Percentiles rank a stretch among this genome's conserved stretches.
Conservation (phyloP, 2,329 filamentous ascomycete genomes). For the Aspergillus spinulosporus region DNA sequence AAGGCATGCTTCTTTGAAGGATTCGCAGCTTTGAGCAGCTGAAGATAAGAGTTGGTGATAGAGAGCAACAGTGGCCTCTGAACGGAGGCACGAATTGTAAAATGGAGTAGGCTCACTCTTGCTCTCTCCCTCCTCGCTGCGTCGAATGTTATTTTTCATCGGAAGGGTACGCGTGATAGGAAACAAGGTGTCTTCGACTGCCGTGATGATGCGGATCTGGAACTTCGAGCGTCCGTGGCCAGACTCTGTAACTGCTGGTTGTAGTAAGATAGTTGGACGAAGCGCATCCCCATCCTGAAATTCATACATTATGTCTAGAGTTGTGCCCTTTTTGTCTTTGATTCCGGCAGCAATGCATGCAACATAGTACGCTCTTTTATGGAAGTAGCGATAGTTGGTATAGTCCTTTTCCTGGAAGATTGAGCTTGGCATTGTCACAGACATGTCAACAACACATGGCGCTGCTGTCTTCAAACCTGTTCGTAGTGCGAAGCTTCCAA, state of each 20-base stretch:
- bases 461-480: slow-evolving; percentile 65
- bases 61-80: slow-evolving; percentile 69
- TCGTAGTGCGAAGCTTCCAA: slow-evolving; percentile 80
- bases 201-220: slow-evolving; percentile 74
- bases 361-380: slow-evolving; percentile 89
- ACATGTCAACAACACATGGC: slow-evolving; percentile 70
- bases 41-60: slow-evolving; percentile 75
- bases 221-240: slow-evolving; percentile 49
- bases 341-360: slow-evolving; percentile 75
- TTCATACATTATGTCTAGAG: slow-evolving; percentile 63
- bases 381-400: slow-evolving; percentile 87
- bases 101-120: slow-evolving; percentile 66
- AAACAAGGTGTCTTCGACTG: slow-evolving; percentile 69
- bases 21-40: slow-evolving; percentile 66
- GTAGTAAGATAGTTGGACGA: slow-evolving; percentile 65
- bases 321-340: slow-evolving; percentile 56
- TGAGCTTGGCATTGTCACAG: slow-evolving; percentile 76
- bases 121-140: slow-evolving; percentile 44
- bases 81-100: slow-evolving; percentile 84
- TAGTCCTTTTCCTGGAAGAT: slow-evolving; percentile 95
- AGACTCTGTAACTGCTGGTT: slow-evolving; percentile 35
- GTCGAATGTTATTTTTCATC: slow-evolving; percentile 68
- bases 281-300: slow-evolving; percentile 72
- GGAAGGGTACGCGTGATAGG: slow-evolving; percentile 69
- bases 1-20: slow-evolving; percentile 80